Evolutionary conservation across 352 stramenopile genomes (phyloP).

Genomic region (Globisporangium takayamanum): DNA sequence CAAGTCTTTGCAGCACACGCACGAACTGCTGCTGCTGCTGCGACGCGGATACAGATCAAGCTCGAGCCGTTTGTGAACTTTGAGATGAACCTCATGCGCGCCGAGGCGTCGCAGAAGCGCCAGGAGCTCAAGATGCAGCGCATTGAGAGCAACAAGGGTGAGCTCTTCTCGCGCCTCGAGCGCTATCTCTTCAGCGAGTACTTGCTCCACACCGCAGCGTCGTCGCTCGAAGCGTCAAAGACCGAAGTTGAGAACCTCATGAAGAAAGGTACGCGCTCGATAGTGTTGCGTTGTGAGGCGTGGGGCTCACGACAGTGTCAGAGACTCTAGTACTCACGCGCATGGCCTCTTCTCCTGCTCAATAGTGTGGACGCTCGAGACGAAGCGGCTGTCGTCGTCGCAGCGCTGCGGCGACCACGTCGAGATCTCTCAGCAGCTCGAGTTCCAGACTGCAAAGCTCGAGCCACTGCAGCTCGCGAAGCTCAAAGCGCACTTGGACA

Average conservation of each 20-base stretch:
- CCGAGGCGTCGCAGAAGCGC: constrained; percentile 68
- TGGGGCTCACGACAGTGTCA: background rate
- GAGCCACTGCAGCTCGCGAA: constrained; percentile 55
- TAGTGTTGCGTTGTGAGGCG: too few relatives aligned
- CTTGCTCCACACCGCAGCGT: constrained; percentile 59
- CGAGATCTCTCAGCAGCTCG: constrained; percentile 46
- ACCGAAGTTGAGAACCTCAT: constrained; percentile 55
- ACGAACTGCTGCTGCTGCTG: constrained; percentile 3
- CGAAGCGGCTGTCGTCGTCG: constrained; percentile 43
- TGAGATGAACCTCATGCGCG: constrained; percentile 75
- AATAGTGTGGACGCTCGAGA: constrained; percentile 52
- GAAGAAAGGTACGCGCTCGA: constrained; percentile 51
- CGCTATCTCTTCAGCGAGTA: constrained; percentile 79
- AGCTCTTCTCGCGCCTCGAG: constrained; percentile 64
- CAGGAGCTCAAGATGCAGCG: constrained; percentile 82
- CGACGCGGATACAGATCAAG: constrained; percentile 61
- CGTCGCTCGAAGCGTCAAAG: constrained; percentile 50
- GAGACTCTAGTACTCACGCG: constrained; percentile 1
- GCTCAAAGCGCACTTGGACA: constrained; percentile 59
- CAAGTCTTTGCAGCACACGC: constrained; percentile 22
- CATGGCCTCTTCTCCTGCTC: background rate
- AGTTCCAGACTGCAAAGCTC: constrained; percentile 71
- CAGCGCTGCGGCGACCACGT: constrained; percentile 56
- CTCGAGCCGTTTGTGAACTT: constrained; percentile 79
- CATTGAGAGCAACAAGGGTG: constrained; percentile 78